Percentiles rank a stretch among this genome's conserved stretches.
phyloP scores from a whole-genome alignment of 2,329 filamentous ascomycete species.

The Ustulina deusta region DNA sequence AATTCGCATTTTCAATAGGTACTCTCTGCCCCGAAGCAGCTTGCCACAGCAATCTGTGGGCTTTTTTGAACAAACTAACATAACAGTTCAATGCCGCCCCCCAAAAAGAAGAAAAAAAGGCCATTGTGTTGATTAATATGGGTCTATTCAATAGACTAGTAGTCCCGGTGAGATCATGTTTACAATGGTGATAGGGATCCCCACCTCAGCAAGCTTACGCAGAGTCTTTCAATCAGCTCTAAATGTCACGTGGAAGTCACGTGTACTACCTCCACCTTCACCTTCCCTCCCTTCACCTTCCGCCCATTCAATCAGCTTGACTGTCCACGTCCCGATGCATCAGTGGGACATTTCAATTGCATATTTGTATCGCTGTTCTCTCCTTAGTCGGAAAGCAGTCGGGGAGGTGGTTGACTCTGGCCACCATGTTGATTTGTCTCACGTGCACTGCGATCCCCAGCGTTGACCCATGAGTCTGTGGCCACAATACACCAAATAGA shows the following conservation, averaged over 20 bases:
- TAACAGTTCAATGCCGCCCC: too few relatives aligned
- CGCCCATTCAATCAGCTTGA: background rate
- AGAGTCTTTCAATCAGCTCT: too few relatives aligned
- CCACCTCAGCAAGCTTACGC: background rate
- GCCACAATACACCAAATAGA: background rate
- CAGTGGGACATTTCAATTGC: background rate
- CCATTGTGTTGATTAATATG: background rate
- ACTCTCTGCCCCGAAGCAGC: background rate
- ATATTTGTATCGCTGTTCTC: background rate
- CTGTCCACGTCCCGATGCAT: background rate
- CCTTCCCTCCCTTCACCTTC: constrained; percentile 12
- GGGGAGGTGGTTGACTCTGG: background rate
- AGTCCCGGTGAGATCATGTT: background rate
- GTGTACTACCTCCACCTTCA: constrained; percentile 33
- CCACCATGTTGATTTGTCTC: background rate
- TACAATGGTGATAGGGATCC: background rate
- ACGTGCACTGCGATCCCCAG: background rate
- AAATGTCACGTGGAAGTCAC: constrained; percentile 36
- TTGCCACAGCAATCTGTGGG: too few relatives aligned
- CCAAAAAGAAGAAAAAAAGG: too few relatives aligned
- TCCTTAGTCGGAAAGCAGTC: background rate
- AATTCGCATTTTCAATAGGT: too few relatives aligned
- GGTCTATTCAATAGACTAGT: background rate
- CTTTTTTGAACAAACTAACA: background rate
- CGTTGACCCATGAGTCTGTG: background rate